A percentile compares a stretch with the other conserved stretches of the same genome.
These are phyloP conservation scores for Pestalotiopsis sp. DNA, from an alignment of 2,329 filamentous ascomycete genomes.

Conservation along the genomic window DNA sequence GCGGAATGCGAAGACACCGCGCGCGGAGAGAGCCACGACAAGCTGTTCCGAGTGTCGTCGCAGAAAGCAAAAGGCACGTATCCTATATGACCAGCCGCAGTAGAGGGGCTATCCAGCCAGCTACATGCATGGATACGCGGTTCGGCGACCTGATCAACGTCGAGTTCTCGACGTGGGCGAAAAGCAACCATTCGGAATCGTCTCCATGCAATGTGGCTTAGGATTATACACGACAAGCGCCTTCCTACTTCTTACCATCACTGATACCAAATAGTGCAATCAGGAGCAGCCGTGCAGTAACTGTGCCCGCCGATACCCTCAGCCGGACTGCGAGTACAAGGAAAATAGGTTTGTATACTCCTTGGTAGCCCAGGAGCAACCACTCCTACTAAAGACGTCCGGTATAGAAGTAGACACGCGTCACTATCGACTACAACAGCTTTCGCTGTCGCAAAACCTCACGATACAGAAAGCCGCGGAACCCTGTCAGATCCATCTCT, in stretches of 20 bases:
- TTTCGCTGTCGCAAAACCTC: neutral
- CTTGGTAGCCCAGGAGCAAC: neutral
- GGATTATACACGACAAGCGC: neutral
- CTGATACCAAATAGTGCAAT: conserved; percentile 10
- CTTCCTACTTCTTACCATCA: neutral
- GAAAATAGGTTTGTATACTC: conserved; percentile 6
- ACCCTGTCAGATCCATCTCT: neutral
- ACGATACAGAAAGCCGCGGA: neutral
- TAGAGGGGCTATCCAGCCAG: neutral
- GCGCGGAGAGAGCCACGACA: conserved; percentile 4
- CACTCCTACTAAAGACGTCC: neutral
- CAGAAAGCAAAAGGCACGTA: conserved; percentile 9
- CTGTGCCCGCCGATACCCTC: conserved; percentile 12
- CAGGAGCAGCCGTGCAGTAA: conserved; percentile 10
- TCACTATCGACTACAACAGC: conserved; percentile 5
- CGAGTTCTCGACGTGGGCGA: neutral
- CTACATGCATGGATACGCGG: neutral
- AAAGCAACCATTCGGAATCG: neutral
- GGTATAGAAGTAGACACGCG: neutral
- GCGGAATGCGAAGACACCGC: neutral
- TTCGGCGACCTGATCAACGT: neutral
- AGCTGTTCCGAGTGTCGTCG: conserved; percentile 9
- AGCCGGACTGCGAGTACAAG: conserved; percentile 11
- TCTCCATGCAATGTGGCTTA: neutral
- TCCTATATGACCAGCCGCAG: neutral